Base-by-base conservation (phyloP, 495 filamentous ascomycete genomes). In the Xylaria castorea region DNA sequence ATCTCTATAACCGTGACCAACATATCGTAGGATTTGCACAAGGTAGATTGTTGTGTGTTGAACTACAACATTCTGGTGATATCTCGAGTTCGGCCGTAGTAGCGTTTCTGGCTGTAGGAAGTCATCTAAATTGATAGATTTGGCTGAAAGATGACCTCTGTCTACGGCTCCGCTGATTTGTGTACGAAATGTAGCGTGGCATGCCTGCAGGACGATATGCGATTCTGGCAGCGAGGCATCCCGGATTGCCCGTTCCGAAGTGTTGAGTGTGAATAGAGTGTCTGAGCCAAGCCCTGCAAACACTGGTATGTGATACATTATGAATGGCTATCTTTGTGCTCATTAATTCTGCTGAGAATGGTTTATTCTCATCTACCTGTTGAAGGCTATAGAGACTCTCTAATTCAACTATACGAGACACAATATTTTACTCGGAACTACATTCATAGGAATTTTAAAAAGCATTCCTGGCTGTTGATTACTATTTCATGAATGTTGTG, bases 281-380 rank as follows among this genome's bases (percentile, higher is more conserved):
- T 69, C 66, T 18, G 66, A 69, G 66, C 66, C 66, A 42, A 69
- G 66, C 44, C 66, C 66, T 25, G 66, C 66, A 60, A 69, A 69
- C 5, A 69, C 66, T 32, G 50, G 51, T 69, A 69, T 69, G 60
- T 57, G 66, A 60, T 69, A 44, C 66, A 69, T 69, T 38, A 22
- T 60, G 50, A 69, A 69, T 3, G 25, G 11, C 12, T 63, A 27
- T 63, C 25, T 76, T 74, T 44, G 68, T 74, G 27, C 32, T 63
- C 20, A 11, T 30, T 55, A 30, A 16, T 30, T 16, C 5, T 30
- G 22, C 4, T 11, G 9, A 22, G n/a, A 55, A 55, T 3, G 14
- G 4, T 22, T 25, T 55, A 5, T 27, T 55, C 12, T 16, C 27
- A 30, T 55, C 25, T 6, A 55, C 51, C 51, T 55, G 51, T 55